phyloP scores from a whole-genome alignment of 2,329 filamentous ascomycete genomes.

The Penicillium sp. region DNA sequence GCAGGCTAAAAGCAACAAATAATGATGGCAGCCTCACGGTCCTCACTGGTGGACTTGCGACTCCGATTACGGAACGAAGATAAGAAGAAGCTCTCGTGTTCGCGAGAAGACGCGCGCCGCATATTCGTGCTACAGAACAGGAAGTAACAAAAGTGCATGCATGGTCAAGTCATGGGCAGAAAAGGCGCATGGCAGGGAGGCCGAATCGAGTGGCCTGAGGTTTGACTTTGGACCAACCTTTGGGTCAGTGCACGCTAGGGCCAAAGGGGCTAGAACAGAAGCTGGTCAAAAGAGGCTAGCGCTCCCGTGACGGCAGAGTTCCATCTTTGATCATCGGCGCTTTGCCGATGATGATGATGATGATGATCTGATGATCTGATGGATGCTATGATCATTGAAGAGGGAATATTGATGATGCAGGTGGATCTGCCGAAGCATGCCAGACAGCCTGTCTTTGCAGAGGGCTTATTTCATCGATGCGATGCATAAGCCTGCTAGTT shows the following conservation, averaged over 20 bases:
- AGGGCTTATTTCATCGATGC: no score
- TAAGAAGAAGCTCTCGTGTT: constrained; percentile 30
- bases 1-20: neutral
- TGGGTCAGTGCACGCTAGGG: constrained; percentile 23
- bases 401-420: no score
- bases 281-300: constrained; percentile 28
- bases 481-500: no score
- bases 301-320: constrained; percentile 19
- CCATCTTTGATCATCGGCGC: constrained; percentile 5
- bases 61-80: constrained; percentile 36
- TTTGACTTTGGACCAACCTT: constrained; percentile 4
- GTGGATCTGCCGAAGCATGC: no score
- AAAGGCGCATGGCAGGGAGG: neutral
- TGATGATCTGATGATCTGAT: no score
- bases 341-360: constrained; percentile 8
- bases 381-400: no score
- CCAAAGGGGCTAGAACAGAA: constrained; percentile 20
- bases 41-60: constrained; percentile 28
- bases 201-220: constrained; percentile 3
- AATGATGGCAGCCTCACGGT: constrained; percentile 25
- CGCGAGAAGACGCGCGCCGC: constrained; percentile 30
- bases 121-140: constrained; percentile 27
- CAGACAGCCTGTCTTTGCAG: no score
- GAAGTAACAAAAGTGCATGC: neutral
- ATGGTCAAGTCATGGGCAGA: neutral